Evolutionary conservation across 352 stramenopile species (phyloP).

Genomic region (Phytophthora melonis): DNA sequence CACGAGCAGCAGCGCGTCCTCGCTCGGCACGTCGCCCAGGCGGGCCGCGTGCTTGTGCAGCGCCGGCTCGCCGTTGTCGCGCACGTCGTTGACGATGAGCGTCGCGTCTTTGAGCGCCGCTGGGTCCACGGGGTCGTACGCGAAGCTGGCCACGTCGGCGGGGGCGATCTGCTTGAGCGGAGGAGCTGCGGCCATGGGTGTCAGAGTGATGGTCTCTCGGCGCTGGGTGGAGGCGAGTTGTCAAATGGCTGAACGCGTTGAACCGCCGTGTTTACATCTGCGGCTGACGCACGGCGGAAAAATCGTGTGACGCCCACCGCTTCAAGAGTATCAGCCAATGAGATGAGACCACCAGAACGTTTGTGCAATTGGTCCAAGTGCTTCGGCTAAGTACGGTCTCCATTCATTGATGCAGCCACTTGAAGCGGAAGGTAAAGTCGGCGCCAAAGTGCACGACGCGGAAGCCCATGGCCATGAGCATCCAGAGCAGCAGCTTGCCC

Average conservation of each 20-base stretch:
- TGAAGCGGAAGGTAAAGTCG: slow-evolving; percentile 33
- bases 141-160: slow-evolving; percentile 74
- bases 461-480: slow-evolving; percentile 28
- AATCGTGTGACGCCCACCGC: slow-evolving; percentile 26
- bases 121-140: slow-evolving; percentile 82
- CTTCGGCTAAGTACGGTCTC: too few relatives aligned
- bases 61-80: slow-evolving; percentile 47
- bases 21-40: slow-evolving; percentile 70
- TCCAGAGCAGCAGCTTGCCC: slow-evolving; percentile 31
- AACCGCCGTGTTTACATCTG: too few relatives aligned
- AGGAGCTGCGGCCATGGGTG: slow-evolving; percentile 40
- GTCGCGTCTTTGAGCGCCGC: slow-evolving; percentile 68
- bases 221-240: slow-evolving; percentile 1
- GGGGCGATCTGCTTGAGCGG: slow-evolving; percentile 79
- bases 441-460: slow-evolving; percentile 27
- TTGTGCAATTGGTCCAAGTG: too few relatives aligned
- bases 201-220: slow-evolving; percentile 16
- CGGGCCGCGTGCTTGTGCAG: slow-evolving; percentile 66
- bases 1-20: slow-evolving; percentile 60
- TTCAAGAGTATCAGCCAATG: too few relatives aligned
- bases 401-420: neutral
- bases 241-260: neutral
- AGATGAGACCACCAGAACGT: too few relatives aligned
- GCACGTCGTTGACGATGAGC: slow-evolving; percentile 79
- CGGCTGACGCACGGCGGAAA: slow-evolving; percentile 3